Conservation (phyloP, 306 rosid genomes). For the Vicia sativa region DNA sequence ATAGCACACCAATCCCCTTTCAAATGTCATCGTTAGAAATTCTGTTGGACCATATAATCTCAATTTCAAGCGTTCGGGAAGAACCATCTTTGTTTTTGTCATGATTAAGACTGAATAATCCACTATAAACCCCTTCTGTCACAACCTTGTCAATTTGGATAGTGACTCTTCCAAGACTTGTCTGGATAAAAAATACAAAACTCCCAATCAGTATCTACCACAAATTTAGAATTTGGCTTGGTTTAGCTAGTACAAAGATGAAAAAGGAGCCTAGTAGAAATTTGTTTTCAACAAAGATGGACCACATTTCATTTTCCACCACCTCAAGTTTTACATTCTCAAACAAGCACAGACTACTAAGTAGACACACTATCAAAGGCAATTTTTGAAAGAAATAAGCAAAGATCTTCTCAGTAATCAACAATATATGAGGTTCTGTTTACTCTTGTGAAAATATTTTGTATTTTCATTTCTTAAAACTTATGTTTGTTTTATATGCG, state of each 20-base stretch:
- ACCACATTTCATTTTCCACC: constrained; percentile 21
- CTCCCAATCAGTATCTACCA: constrained; percentile 33
- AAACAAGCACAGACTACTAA: constrained; percentile 5
- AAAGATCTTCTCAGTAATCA: constrained; percentile 8
- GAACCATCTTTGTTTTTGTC: constrained; percentile 92
- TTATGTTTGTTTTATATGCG: too few species aligned
- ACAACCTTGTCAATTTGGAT: constrained; percentile 98
- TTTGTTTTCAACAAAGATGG: constrained; percentile 7
- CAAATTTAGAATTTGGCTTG: constrained; percentile 16
- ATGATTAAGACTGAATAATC: constrained; percentile 90
- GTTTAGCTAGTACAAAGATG: constrained; percentile 17
- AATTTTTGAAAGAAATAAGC: constrained; percentile 26
- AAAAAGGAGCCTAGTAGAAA: not conserved
- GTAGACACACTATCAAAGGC: constrained; percentile 10
- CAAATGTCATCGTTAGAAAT: constrained; percentile 64
- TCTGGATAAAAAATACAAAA: constrained; percentile 54
- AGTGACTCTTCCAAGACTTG: constrained; percentile 90
- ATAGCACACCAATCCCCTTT: constrained; percentile 27
- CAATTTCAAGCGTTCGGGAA: constrained; percentile 87
- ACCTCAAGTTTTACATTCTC: constrained; percentile 14
- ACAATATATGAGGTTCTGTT: not conserved
- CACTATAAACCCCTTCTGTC: constrained; percentile 91
- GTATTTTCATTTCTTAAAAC: too few species aligned
- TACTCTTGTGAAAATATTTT: too few species aligned
- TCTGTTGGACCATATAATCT: constrained; percentile 92